Percentiles rank a stretch among this genome's conserved stretches.
phyloP scores from a whole-genome alignment of 352 stramenopile species.

The Pilasporangium apinafurcum region DNA sequence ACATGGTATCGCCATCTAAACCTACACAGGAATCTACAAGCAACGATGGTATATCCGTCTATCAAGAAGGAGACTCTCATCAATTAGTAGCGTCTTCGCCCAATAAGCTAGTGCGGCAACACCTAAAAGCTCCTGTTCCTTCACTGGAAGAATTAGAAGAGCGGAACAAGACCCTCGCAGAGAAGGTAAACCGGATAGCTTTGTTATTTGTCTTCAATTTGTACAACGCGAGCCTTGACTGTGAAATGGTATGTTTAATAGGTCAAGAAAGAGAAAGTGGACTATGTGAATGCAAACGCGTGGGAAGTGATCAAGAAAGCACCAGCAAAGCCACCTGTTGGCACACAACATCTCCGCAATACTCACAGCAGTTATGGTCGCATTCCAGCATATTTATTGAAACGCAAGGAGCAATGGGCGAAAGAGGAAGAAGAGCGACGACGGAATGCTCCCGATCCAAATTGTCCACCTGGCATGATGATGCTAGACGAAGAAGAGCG shows the following conservation, averaged over 20 bases:
- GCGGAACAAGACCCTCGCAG: constrained; percentile 24
- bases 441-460: constrained; percentile 66
- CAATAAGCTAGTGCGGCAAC: neutral
- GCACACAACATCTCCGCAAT: neutral
- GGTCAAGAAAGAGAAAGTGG: constrained; percentile 47
- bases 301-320: constrained; percentile 70
- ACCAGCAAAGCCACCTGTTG: constrained; percentile 8
- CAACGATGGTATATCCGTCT: no score
- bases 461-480: constrained; percentile 85
- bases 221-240: no score
- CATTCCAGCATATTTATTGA: constrained; percentile 62
- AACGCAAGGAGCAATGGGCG: constrained; percentile 76
- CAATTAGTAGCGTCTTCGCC: constrained; percentile 1
- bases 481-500: constrained; percentile 78
- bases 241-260: constrained; percentile 16
- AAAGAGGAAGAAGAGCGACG: constrained; percentile 77
- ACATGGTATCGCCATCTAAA: constrained; percentile 4
- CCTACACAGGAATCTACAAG: no score
- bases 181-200: constrained; percentile 13
- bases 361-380: constrained; percentile 32
- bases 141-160: constrained; percentile 41
- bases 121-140: constrained; percentile 38
- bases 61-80: constrained; percentile 1
- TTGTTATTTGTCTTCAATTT: neutral
- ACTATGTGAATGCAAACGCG: constrained; percentile 70